Conservation (phyloP, 1,284 basidiomycete genomes). For the Vanrija sp. region DNA sequence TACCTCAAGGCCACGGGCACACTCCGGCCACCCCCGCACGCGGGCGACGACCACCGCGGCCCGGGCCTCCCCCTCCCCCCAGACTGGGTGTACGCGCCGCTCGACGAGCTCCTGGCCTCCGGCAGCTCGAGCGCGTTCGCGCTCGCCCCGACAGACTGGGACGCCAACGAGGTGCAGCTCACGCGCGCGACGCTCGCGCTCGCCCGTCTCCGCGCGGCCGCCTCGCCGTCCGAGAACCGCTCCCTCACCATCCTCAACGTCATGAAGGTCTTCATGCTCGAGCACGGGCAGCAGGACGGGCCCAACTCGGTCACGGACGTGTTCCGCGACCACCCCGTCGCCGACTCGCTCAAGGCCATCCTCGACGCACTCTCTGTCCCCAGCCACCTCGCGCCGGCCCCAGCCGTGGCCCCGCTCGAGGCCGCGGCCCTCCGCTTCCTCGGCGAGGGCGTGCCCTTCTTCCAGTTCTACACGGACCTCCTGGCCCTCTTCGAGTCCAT, state of each 20-base stretch:
- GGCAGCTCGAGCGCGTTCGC: slow-evolving; percentile 69
- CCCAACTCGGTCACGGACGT: slow-evolving; percentile 54
- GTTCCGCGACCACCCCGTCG: slow-evolving; percentile 55
- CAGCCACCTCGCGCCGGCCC: background rate
- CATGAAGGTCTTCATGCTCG: slow-evolving; percentile 94
- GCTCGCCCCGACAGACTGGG: slow-evolving; percentile 66
- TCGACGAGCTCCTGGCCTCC: slow-evolving; percentile 78
- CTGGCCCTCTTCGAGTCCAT: slow-evolving; percentile 82
- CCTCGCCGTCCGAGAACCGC: slow-evolving; percentile 39
- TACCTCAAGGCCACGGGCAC: slow-evolving; percentile 49
- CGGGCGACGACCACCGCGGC: background rate
- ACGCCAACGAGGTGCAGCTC: slow-evolving; percentile 73
- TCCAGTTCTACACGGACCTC: slow-evolving; percentile 90
- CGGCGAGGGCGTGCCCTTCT: slow-evolving; percentile 67
- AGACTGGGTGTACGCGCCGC: slow-evolving; percentile 69
- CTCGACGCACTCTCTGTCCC: slow-evolving; percentile 44
- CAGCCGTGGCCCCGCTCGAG: slow-evolving; percentile 54
- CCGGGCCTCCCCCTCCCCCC: slow-evolving; percentile 61
- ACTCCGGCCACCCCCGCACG: slow-evolving; percentile 36
- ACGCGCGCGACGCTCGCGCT: slow-evolving; percentile 64
- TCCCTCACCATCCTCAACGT: slow-evolving; percentile 60
- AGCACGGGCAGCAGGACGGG: slow-evolving; percentile 55
- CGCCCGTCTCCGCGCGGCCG: slow-evolving; percentile 24
- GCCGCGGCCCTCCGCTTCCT: slow-evolving; percentile 61
- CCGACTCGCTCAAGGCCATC: slow-evolving; percentile 58